Base-by-base conservation (phyloP, 1,284 basidiomycete genomes). In the Irpex sp. region DNA sequence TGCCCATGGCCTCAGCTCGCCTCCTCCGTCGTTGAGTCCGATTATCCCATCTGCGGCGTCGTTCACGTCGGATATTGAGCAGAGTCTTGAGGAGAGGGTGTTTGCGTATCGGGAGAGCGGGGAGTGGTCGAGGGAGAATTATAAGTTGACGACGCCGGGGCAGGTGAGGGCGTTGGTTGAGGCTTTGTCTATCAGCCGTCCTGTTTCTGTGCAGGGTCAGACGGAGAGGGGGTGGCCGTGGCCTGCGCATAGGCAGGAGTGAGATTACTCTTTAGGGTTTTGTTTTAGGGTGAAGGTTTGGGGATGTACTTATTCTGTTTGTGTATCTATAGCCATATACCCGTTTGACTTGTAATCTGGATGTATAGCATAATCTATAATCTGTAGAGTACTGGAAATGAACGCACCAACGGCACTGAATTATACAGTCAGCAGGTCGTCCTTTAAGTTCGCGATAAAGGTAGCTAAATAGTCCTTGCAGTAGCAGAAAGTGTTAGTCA, bases 21-120 rank as follows among this genome's bases (percentile, higher is more conserved):
- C 61, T 5, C 60, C 63, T 9, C 67, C 67, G 36, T 62, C 58
- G 62, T 62, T 68, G 48, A 65, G 67, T 40, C 65, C 67, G 7
- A 66, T 68, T 37, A 37, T 59, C 5, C 44, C 65, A 2, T 62
- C 63, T 3, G 61, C 61, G 13, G 59, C 60, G 11, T 58, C 63
- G 44, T 52, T 68, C 5, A 62, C 64, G 6, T 63, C 61, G 9
- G 67, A 68, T 57, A 64, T 68, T 44, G 59, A 64, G 57, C 54
- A 68, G 57, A 62, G 54, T 31, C 47, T 68, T 13, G 65, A 64
- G 56, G 64, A 63, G 48, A 48, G 61, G 4, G 62, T 67, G 26
- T 67, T 67, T 54, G 62, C 57, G 47, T 67, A 67, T 55, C 54
- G 66, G 4, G 49, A 44, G 47, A 48, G 47, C 19, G 65, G 65